Percentiles rank a stretch among this genome's conserved stretches.
Conservation (phyloP, 345 rosid species). For the Eucalyptus shirleyi region DNA sequence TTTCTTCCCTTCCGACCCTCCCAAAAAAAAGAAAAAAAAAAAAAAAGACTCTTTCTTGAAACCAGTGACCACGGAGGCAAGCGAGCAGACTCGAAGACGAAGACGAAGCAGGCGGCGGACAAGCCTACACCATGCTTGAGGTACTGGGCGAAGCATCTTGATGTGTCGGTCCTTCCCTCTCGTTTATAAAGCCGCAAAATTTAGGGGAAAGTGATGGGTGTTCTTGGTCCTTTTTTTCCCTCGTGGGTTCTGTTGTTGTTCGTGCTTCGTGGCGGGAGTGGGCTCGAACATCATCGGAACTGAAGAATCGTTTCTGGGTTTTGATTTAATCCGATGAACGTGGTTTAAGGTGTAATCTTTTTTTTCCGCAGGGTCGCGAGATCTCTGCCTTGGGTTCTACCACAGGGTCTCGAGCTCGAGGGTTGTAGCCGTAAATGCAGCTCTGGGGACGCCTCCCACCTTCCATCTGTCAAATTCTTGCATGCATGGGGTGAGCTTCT, state of each 20-base stretch:
- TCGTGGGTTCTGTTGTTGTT: background rate
- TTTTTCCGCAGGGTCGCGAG: background rate
- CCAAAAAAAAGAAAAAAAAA: no score
- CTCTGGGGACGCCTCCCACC: background rate
- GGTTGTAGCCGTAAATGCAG: background rate
- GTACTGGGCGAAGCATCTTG: background rate
- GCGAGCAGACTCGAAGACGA: background rate
- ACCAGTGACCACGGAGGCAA: background rate
- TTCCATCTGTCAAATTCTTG: background rate
- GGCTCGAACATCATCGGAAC: background rate
- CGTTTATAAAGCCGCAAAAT: background rate
- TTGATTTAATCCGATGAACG: background rate
- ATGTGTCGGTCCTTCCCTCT: background rate
- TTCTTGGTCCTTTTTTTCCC: background rate
- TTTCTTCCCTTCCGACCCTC: background rate
- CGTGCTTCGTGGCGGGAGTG: background rate
- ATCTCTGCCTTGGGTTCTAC: background rate
- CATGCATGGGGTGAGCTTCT: background rate
- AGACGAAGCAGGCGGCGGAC: background rate
- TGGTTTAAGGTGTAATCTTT: background rate
- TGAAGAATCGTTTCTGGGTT: background rate
- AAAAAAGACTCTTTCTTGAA: background rate
- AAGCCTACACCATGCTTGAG: background rate
- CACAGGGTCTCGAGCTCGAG: background rate
- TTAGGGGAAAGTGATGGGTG: background rate